These are phyloP conservation scores for Themeda triandra DNA, from an alignment of 176 grass and related monocot genomes.

Conservation along the genomic window DNA sequence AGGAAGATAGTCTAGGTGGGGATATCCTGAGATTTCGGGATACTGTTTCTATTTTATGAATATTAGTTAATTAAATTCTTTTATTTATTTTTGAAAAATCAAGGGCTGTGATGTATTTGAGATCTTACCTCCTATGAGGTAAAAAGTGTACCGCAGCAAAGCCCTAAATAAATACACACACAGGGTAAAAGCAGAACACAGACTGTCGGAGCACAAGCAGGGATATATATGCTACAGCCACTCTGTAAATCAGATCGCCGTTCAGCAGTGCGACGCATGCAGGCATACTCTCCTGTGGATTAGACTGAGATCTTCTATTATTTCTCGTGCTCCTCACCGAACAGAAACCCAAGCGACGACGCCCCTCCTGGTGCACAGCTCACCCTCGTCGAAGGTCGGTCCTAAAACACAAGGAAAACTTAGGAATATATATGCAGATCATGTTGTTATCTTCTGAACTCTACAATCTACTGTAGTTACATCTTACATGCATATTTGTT, in stretches of 20 bases:
- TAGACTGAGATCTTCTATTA: not conserved
- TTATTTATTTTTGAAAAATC: too few species aligned
- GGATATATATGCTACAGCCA: not conserved
- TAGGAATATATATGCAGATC: not conserved
- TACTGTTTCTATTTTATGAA: too few species aligned
- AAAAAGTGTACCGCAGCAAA: too few species aligned
- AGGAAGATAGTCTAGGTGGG: too few species aligned
- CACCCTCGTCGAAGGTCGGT: slow-evolving; percentile 75
- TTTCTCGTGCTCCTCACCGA: slow-evolving; percentile 37
- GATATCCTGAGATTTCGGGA: too few species aligned
- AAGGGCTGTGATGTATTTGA: too few species aligned
- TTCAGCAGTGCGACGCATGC: not conserved
- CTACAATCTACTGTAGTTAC: not conserved
- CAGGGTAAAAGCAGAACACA: not conserved
- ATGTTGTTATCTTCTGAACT: not conserved
- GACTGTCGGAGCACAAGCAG: not conserved
- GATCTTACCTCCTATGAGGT: too few species aligned
- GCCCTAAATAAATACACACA: not conserved
- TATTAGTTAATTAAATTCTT: too few species aligned
- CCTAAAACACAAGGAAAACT: slow-evolving; percentile 37
- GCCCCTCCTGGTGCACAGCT: slow-evolving; percentile 67
- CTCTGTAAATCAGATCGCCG: slow-evolving; percentile 17
- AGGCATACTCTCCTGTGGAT: not conserved
- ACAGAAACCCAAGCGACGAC: slow-evolving; percentile 88
- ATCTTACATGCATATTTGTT: not conserved